Conservation (phyloP, 108 stramenopile genomes). For the Cyclotella sp. region DNA sequence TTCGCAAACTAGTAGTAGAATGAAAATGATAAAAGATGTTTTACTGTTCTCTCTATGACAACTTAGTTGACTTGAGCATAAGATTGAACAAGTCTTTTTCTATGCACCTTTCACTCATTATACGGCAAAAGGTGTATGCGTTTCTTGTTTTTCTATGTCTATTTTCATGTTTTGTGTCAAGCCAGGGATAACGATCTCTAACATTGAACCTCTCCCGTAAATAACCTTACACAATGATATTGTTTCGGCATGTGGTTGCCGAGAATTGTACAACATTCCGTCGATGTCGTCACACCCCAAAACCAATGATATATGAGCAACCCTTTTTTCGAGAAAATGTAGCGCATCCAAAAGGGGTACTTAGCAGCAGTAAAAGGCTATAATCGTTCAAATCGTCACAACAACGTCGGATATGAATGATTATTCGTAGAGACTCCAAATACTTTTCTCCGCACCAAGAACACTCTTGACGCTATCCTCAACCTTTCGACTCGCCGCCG, state of each 20-base stretch:
- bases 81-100: no score
- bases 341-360: background rate
- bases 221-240: no score
- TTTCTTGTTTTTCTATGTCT: background rate
- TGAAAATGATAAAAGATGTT: background rate
- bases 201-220: background rate
- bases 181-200: conserved; percentile 5
- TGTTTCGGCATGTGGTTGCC: no score
- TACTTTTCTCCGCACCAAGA: conserved; percentile 11
- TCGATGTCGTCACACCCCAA: no score
- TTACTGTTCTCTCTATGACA: background rate
- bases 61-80: no score
- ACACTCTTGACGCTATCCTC: conserved; percentile 17
- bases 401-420: background rate
- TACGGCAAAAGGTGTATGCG: background rate
- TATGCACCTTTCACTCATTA: background rate
- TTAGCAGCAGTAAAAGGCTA: background rate
- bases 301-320: no score
- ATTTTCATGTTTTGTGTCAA: background rate
- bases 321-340: background rate
- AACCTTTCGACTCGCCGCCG: conserved; percentile 11
- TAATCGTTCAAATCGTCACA: background rate
- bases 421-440: conserved; percentile 17
- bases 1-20: no score
- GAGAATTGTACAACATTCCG: no score